A percentile compares a stretch with the other conserved stretches of the same genome.
Conservation (phyloP, 768 basidiomycete species). For the Kwoniella dejecticola region DNA sequence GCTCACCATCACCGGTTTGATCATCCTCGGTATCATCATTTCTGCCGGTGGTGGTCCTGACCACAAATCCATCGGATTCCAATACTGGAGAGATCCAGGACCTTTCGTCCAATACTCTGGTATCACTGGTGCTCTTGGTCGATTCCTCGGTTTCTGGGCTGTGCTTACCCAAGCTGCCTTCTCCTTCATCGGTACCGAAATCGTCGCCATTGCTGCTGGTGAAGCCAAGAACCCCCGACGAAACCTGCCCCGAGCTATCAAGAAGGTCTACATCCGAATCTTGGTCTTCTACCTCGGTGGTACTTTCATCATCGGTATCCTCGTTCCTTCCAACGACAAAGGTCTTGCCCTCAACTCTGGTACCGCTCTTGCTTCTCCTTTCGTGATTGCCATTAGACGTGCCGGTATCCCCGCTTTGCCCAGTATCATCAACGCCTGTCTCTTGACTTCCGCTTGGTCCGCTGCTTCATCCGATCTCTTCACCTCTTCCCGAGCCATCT, state of each 20-base stretch:
- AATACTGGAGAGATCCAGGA: slow-evolving; percentile 86
- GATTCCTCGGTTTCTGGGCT: slow-evolving; percentile 70
- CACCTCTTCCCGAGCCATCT: slow-evolving; percentile 74
- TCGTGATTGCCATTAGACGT: slow-evolving; percentile 74
- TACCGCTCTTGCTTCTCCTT: slow-evolving; percentile 76
- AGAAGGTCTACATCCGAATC: slow-evolving; percentile 72
- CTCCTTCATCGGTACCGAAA: slow-evolving; percentile 85
- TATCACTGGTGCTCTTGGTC: slow-evolving; percentile 68
- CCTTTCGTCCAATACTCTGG: slow-evolving; percentile 73
- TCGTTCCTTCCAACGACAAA: slow-evolving; percentile 64
- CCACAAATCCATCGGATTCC: slow-evolving; percentile 58
- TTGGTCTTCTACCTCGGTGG: slow-evolving; percentile 67
- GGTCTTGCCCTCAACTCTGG: slow-evolving; percentile 62
- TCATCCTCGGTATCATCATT: slow-evolving; percentile 68
- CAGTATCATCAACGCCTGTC: slow-evolving; percentile 64
- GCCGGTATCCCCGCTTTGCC: slow-evolving; percentile 87
- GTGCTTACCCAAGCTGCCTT: slow-evolving; percentile 85
- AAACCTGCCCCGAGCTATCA: slow-evolving; percentile 69
- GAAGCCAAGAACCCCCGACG: slow-evolving; percentile 76
- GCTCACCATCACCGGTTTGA: slow-evolving; percentile 59
- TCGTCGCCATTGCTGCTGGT: slow-evolving; percentile 65
- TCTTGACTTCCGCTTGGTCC: slow-evolving; percentile 89
- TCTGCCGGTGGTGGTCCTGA: slow-evolving; percentile 86
- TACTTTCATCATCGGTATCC: slow-evolving; percentile 75
- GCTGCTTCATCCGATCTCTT: slow-evolving; percentile 87